Conservation (phyloP, 2,329 filamentous ascomycete genomes). For the Xylariaceae sp. region DNA sequence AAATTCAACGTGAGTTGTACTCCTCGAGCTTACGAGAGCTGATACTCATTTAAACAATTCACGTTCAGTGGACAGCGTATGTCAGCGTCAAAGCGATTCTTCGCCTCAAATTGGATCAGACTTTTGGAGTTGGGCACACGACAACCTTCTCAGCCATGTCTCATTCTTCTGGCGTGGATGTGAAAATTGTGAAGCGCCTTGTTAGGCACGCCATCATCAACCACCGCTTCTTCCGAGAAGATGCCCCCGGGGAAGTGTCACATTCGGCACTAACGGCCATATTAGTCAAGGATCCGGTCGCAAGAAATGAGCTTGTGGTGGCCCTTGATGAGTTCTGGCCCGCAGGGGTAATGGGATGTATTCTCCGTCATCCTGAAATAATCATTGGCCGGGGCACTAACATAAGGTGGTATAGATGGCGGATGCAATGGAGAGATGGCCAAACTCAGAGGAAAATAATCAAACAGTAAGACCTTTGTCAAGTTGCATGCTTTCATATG, state of each 20-base stretch:
- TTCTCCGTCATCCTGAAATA: neutral
- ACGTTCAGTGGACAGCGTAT: constrained; percentile 13
- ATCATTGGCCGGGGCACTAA: neutral
- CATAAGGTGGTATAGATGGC: constrained; percentile 9
- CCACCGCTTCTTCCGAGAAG: constrained; percentile 30
- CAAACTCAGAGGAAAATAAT: constrained; percentile 21
- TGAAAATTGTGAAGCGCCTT: constrained; percentile 21
- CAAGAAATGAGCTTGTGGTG: constrained; percentile 17
- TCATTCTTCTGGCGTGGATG: constrained; percentile 10
- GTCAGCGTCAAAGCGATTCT: constrained; percentile 18
- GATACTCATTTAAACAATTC: neutral
- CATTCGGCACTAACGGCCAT: constrained; percentile 20
- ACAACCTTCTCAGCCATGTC: constrained; percentile 16
- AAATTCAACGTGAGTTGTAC: constrained; percentile 6
- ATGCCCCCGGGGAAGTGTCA: constrained; percentile 26
- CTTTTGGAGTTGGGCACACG: constrained; percentile 11
- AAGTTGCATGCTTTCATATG: no score
- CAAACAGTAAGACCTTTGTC: constrained; percentile 19
- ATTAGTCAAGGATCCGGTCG: constrained; percentile 14
- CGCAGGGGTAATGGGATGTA: constrained; percentile 15
- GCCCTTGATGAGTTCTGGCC: constrained; percentile 24
- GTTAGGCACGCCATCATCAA: constrained; percentile 29
- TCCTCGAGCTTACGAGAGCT: neutral
- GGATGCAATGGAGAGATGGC: constrained; percentile 25
- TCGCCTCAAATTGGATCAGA: constrained; percentile 17